Evolutionary conservation across 257 asterid genomes (phyloP), one percentile per base, ranked within the genome.

Genomic region (Anisodus acutangulus): DNA sequence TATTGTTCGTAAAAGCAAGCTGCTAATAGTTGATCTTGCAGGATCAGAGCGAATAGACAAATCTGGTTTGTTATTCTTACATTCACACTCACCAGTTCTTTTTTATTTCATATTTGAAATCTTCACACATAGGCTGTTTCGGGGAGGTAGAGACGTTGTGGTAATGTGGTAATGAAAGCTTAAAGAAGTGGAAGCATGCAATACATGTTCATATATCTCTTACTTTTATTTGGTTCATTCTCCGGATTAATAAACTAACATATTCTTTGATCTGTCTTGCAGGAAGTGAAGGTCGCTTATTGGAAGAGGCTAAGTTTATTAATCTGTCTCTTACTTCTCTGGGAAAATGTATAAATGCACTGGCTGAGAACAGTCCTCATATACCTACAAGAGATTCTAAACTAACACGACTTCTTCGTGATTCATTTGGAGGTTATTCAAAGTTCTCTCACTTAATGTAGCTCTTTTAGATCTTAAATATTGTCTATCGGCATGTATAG

Each of bases 301-400:
- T 90, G 12, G 98, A 92, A 86, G 98, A 95, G 89, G 97, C 98
- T 79, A 95, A 95, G 87, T 95, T 92, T 86, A 95, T 95, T 88
- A 95, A 95, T 80, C 97, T 94, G 78, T 94, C 98, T 67, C 97
- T 94, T 81, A 87, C 97, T 79, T 92, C 98, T 51, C 82, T 95
- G 37, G 98, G 98, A 66, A 95, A 95, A 87, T 94, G 98, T 88
- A 93, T 95, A 90, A 91, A 95, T 80, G 98, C 98, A 84, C 86
- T 95, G 90, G 97, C 98, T 82, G 98, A 93, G 88, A 94, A 92
- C 81, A 89, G 98, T 88, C 91, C 98, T 78, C 98, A 95, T 84
- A 93, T 95, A 89, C 98, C 98, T 66, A 94, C 92, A 39, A 87
- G 98, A 88, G 98, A 95, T 88, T 95, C 98, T 80, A 95, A 95